These are phyloP conservation scores for Sarocladium oryzae DNA, from an alignment of 2,329 filamentous ascomycete genomes.

Conservation along the genomic window DNA sequence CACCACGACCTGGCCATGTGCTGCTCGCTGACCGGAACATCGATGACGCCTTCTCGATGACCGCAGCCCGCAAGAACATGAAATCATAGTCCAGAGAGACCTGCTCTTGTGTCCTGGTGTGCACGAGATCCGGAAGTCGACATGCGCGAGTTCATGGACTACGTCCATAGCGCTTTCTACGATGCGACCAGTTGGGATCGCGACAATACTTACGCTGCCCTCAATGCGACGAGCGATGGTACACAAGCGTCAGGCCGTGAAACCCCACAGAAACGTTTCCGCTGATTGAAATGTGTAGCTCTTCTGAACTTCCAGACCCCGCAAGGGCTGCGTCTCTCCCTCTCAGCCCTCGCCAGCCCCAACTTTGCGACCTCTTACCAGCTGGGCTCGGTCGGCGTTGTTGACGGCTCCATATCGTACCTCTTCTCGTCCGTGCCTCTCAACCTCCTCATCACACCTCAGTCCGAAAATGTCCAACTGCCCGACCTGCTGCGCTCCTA, in stretches of 20 bases:
- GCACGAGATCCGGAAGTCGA: conserved; percentile 17
- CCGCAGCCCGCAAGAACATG: neutral
- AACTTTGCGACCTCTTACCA: conserved; percentile 95
- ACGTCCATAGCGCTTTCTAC: conserved; percentile 87
- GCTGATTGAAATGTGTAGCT: conserved; percentile 40
- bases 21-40: neutral
- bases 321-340: conserved; percentile 72
- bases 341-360: conserved; percentile 85
- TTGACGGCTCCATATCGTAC: conserved; percentile 96
- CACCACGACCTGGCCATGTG: neutral
- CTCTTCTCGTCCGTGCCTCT: conserved; percentile 86
- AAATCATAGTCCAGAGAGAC: neutral
- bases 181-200: conserved; percentile 80
- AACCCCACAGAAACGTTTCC: too few relatives aligned
- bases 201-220: conserved; percentile 84
- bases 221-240: conserved; percentile 81
- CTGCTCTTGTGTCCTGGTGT: neutral
- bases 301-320: conserved; percentile 87
- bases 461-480: conserved; percentile 70
- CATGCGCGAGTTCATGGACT: conserved; percentile 98
- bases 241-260: conserved; percentile 18
- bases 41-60: neutral
- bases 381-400: conserved; percentile 79
- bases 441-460: conserved; percentile 53
- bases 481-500: conserved; percentile 77